Conservation (phyloP, 805 yeast genomes). For the Ogataea dorogensis region DNA sequence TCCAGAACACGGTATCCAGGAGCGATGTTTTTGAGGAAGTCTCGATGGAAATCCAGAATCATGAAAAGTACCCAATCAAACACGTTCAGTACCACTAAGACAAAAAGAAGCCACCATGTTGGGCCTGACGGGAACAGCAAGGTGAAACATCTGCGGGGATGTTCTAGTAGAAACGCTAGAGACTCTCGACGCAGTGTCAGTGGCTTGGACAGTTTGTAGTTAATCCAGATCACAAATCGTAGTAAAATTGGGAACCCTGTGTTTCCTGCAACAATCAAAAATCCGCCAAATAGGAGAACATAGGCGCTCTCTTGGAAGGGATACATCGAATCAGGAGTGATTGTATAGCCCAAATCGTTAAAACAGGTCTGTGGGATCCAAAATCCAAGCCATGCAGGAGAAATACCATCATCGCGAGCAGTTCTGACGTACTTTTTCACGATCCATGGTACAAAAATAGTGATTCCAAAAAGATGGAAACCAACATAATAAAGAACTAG, state of each 20-base stretch:
- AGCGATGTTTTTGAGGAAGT: constrained; percentile 51
- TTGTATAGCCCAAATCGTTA: constrained; percentile 80
- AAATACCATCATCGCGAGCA: constrained; percentile 55
- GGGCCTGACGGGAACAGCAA: constrained; percentile 87
- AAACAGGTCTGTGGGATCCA: constrained; percentile 79
- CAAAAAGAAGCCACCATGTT: constrained; percentile 89
- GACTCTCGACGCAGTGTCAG: constrained; percentile 69
- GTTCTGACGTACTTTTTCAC: constrained; percentile 40
- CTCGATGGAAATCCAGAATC: constrained; percentile 64
- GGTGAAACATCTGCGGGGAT: constrained; percentile 96
- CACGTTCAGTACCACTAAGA: constrained; percentile 67
- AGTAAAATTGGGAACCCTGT: constrained; percentile 89
- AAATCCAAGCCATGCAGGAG: constrained; percentile 92
- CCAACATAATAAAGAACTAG: constrained; percentile 71
- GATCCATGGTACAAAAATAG: constrained; percentile 64
- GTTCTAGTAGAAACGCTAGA: constrained; percentile 82
- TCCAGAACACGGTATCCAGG: constrained; percentile 70
- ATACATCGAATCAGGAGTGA: constrained; percentile 78
- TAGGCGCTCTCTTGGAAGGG: constrained; percentile 65
- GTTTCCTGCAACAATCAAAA: constrained; percentile 86
- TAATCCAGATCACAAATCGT: constrained; percentile 78
- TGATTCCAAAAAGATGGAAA: constrained; percentile 57
- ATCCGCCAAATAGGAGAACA: constrained; percentile 57
- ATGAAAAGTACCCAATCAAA: constrained; percentile 80
- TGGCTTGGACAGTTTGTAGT: constrained; percentile 65